Evolutionary conservation across 768 basidiomycete genomes (phyloP).

Genomic region (Naganishia onofrii): DNA sequence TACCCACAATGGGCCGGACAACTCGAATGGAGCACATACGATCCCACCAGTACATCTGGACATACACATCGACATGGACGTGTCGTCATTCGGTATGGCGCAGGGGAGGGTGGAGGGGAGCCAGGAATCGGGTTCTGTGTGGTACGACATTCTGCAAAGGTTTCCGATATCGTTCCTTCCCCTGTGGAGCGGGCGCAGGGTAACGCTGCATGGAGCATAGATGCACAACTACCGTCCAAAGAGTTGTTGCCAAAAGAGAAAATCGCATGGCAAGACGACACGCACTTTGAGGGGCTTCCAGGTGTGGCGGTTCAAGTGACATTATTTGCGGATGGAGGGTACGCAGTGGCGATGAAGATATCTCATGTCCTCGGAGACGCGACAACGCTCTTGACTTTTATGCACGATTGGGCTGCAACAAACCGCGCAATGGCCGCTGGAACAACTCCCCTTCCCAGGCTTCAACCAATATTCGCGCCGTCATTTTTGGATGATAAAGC

Average conservation of each 20-base stretch:
- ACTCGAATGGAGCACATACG: conserved; percentile 13
- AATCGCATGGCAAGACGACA: conserved; percentile 6
- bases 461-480: conserved; percentile 5
- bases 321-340: conserved; percentile 7
- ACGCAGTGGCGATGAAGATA: conserved; percentile 8
- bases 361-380: conserved; percentile 19
- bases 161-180: background rate
- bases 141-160: background rate
- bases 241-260: background rate
- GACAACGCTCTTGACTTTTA: conserved; percentile 16
- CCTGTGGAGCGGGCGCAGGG: background rate
- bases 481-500: conserved; percentile 15
- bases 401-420: conserved; percentile 20
- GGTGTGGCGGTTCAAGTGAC: conserved; percentile 18
- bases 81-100: conserved; percentile 21
- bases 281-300: background rate
- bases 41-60: background rate
- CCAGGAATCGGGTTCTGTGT: conserved; percentile 14
- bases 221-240: conserved; percentile 10
- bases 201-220: background rate
- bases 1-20: conserved; percentile 24
- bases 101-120: background rate
- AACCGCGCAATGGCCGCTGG: conserved; percentile 3
- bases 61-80: conserved; percentile 16
- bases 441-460: background rate